Conservation (phyloP, 2,329 filamentous ascomycete genomes). For the Sarocladium kiliense region DNA sequence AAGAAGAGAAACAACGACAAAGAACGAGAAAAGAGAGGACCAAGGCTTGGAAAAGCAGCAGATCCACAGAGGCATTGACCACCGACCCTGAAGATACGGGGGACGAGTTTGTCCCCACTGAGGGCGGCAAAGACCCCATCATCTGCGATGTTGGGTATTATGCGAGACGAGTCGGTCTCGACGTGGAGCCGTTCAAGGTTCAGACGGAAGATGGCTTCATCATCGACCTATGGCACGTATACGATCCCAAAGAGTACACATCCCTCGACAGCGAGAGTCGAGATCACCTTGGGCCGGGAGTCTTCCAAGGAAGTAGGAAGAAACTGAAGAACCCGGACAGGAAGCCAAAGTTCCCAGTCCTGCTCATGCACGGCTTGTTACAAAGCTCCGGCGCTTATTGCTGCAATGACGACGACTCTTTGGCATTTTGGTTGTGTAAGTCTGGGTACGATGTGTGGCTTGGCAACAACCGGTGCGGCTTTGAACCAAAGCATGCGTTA, state of each 20-base stretch:
- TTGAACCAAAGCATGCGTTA: conserved; percentile 68
- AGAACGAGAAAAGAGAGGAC: conserved; percentile 52
- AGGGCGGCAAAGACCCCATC: conserved; percentile 75
- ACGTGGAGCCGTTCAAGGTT: conserved; percentile 76
- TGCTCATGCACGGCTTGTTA: conserved; percentile 82
- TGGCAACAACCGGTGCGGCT: conserved; percentile 88
- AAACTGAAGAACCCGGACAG: conserved; percentile 35
- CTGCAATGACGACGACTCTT: conserved; percentile 80
- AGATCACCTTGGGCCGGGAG: conserved; percentile 49
- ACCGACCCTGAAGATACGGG: conserved; percentile 37
- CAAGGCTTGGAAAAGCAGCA: conserved; percentile 53
- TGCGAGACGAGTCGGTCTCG: conserved; percentile 78
- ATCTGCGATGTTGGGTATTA: conserved; percentile 81
- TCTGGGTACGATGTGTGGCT: conserved; percentile 93
- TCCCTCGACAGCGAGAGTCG: conserved; percentile 44
- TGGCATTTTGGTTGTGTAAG: conserved; percentile 90
- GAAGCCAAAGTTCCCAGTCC: conserved; percentile 69
- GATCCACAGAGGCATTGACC: conserved; percentile 26
- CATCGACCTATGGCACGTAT: conserved; percentile 84
- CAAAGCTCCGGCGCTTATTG: conserved; percentile 88
- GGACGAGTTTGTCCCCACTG: conserved; percentile 65
- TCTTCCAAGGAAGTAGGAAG: conserved; percentile 47
- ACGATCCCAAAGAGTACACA: conserved; percentile 70
- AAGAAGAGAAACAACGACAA: conserved; percentile 63
- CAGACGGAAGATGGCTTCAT: conserved; percentile 94